phyloP scores from a whole-genome alignment of 2,329 filamentous ascomycete genomes.

The Apiospora sp. region DNA sequence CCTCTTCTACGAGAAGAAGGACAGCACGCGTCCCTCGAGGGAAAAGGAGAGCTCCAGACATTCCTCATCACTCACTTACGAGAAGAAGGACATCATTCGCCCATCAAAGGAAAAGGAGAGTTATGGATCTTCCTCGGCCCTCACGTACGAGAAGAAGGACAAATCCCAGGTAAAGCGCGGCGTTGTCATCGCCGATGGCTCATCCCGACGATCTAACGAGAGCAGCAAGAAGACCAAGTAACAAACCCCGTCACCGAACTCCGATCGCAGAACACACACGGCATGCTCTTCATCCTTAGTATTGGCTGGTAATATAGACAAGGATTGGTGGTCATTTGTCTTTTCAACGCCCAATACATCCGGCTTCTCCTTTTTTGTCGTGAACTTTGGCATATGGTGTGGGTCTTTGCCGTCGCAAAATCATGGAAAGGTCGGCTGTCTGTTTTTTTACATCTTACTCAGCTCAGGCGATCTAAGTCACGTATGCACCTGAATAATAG shows the following conservation, averaged over 20 bases:
- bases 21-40: constrained; percentile 30
- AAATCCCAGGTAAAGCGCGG: constrained; percentile 24
- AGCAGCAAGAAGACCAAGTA: constrained; percentile 10
- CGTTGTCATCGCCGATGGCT: constrained; percentile 29
- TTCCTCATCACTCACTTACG: constrained; percentile 26
- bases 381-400: background rate
- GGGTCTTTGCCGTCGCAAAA: constrained; percentile 6
- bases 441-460: constrained; percentile 2
- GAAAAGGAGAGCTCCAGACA: constrained; percentile 26
- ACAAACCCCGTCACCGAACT: background rate
- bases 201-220: constrained; percentile 17
- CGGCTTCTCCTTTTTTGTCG: background rate
- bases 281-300: background rate
- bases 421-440: constrained; percentile 2
- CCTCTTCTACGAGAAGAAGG: constrained; percentile 28
- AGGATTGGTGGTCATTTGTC: background rate
- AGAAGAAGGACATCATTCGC: constrained; percentile 31
- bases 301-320: background rate
- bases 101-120: constrained; percentile 24
- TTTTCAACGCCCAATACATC: background rate
- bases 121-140: constrained; percentile 23
- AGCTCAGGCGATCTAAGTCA: background rate
- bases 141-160: constrained; percentile 28
- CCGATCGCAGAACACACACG: background rate
- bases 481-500: background rate